These are phyloP conservation scores for Boletus pseudo-olivaceus DNA, from an alignment of 768 basidiomycete genomes.

Conservation along the genomic window DNA sequence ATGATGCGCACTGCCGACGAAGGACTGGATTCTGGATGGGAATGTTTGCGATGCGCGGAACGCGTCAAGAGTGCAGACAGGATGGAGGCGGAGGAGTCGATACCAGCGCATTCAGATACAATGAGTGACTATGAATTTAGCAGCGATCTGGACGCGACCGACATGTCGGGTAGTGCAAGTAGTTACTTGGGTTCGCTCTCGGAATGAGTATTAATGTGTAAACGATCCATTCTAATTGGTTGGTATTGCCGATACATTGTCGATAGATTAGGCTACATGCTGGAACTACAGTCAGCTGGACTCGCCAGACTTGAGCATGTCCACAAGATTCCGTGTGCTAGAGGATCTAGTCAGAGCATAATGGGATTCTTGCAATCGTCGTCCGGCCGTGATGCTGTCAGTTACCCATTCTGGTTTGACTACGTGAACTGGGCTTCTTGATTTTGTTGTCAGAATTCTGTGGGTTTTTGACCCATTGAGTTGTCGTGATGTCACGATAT, in stretches of 20 bases:
- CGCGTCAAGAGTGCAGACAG: conserved; percentile 63
- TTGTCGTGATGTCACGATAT: conserved; percentile 72
- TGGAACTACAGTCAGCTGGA: conserved; percentile 2
- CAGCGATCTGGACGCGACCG: conserved; percentile 42
- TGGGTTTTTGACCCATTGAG: conserved; percentile 73
- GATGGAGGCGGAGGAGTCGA: conserved; percentile 33
- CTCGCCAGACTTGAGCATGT: conserved; percentile 34
- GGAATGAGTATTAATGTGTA: conserved; percentile 13
- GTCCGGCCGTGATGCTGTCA: conserved; percentile 63
- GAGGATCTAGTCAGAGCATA: conserved; percentile 49
- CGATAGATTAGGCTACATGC: neutral
- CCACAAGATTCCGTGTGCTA: conserved; percentile 36
- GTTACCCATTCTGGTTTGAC: conserved; percentile 75
- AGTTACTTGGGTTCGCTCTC: conserved; percentile 37
- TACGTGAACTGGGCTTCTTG: conserved; percentile 49
- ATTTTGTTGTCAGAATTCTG: conserved; percentile 52
- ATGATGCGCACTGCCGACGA: conserved; percentile 74
- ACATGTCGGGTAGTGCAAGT: conserved; percentile 50
- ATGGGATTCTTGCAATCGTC: conserved; percentile 53
- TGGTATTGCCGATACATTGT: conserved; percentile 9
- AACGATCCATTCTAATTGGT: neutral
- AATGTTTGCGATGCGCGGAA: conserved; percentile 77
- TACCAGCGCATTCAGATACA: conserved; percentile 24
- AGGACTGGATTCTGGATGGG: conserved; percentile 58
- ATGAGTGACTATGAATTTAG: conserved; percentile 61